Percentiles rank a stretch among this genome's conserved stretches.
Evolutionary conservation across 2,329 filamentous ascomycete species (phyloP).

Genomic region (Chrysosporium queenslandicum): DNA sequence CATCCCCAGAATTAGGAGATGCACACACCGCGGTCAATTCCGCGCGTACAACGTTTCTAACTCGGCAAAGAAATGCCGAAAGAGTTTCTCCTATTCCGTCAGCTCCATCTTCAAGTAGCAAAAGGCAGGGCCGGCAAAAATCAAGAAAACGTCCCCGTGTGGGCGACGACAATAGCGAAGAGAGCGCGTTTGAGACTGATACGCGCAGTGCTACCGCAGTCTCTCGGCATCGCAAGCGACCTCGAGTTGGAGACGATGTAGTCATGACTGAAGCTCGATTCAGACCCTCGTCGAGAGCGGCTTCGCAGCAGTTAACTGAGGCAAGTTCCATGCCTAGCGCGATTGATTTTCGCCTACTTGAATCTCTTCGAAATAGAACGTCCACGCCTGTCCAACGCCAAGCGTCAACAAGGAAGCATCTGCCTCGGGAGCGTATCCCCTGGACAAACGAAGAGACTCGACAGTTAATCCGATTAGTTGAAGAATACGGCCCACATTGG

Average conservation of each 20-base stretch:
- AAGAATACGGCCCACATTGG: constrained; percentile 39
- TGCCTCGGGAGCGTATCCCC: too few species aligned
- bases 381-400: background rate
- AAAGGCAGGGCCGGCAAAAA: background rate
- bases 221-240: constrained; percentile 2
- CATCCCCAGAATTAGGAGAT: background rate
- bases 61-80: constrained; percentile 28
- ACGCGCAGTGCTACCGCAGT: background rate
- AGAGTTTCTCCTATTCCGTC: constrained; percentile 29
- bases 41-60: constrained; percentile 24
- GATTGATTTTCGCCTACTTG: background rate
- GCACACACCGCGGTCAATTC: background rate
- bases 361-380: background rate
- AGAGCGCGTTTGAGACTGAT: constrained; percentile 2
- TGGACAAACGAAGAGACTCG: constrained; percentile 36
- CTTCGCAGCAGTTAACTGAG: background rate
- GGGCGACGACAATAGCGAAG: background rate
- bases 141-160: constrained; percentile 1
- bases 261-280: background rate
- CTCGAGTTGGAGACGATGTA: background rate
- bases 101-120: background rate
- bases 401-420: background rate
- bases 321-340: too few species aligned
- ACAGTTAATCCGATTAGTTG: constrained; percentile 43
- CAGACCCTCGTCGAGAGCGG: background rate